Conservation (phyloP, 345 rosid genomes). For the Gossypium turneri region DNA sequence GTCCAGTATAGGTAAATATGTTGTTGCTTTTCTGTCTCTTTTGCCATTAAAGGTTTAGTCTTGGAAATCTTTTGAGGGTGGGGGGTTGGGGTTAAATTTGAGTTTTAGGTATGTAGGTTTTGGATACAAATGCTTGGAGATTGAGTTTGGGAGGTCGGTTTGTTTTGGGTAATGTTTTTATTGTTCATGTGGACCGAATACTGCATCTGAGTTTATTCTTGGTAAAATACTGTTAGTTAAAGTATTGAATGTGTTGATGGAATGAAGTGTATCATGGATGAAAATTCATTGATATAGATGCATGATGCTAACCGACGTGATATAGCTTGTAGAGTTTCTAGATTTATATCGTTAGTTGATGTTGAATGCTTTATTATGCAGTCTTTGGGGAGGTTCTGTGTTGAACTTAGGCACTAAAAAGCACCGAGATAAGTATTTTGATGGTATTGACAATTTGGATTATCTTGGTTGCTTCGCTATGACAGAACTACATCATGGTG, state of each 20-base stretch:
- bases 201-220: not conserved
- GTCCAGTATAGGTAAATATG: conserved; percentile 77
- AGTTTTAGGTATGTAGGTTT: not conserved
- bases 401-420: conserved; percentile 93
- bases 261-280: not conserved
- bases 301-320: not conserved
- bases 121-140: not conserved
- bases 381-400: conserved; percentile 99
- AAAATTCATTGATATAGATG: not conserved
- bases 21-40: not conserved
- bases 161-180: not conserved
- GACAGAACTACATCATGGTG: conserved; percentile 99
- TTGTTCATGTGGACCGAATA: not conserved
- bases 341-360: not conserved
- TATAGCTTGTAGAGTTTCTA: not conserved
- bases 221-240: not conserved
- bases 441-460: conserved; percentile 74
- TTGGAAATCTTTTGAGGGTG: not conserved
- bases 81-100: not conserved
- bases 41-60: not conserved
- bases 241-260: not conserved
- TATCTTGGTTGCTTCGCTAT: conserved; percentile 97
- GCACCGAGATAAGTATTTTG: conserved; percentile 84
- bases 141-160: not conserved
- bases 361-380: conserved; percentile 25